Conservation (phyloP, 805 yeast genomes). For the Komagataella populi region DNA sequence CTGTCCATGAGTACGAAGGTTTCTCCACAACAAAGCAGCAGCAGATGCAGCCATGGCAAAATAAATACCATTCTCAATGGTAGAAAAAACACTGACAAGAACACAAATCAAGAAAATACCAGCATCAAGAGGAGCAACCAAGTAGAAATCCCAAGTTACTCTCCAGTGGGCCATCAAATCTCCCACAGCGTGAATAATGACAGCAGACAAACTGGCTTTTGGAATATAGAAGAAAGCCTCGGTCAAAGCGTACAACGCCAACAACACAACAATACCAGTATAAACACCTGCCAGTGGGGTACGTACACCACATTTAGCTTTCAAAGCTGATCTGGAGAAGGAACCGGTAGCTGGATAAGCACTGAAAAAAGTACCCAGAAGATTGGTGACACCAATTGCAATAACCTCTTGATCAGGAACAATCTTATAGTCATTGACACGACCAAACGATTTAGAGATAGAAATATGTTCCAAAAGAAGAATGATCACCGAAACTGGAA, state of each 20-base stretch:
- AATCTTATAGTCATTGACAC: conserved; percentile 82
- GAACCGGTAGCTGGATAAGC: conserved; percentile 97
- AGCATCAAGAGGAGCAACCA: conserved; percentile 59
- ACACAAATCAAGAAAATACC: conserved; percentile 63
- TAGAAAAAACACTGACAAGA: conserved; percentile 58
- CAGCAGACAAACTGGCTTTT: conserved; percentile 74
- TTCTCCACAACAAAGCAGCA: conserved; percentile 57
- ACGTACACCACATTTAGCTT: conserved; percentile 89
- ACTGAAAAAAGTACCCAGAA: conserved; percentile 81
- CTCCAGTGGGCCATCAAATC: conserved; percentile 66
- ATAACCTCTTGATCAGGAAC: conserved; percentile 88
- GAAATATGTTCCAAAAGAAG: conserved; percentile 86
- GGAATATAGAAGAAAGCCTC: conserved; percentile 81
- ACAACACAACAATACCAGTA: conserved; percentile 78
- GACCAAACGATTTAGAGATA: conserved; percentile 85
- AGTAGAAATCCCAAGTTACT: conserved; percentile 58
- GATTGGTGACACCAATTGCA: conserved; percentile 86
- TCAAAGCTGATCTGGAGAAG: conserved; percentile 86
- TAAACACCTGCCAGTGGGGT: conserved; percentile 89
- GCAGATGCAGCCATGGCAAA: conserved; percentile 79
- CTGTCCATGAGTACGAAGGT: conserved; percentile 70
- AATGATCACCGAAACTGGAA: conserved; percentile 79
- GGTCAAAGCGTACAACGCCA: conserved; percentile 79
- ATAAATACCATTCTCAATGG: conserved; percentile 83
- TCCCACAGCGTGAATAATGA: conserved; percentile 87